Base-by-base conservation (phyloP, 2,329 filamentous ascomycete genomes). In the Sporothrix humicola region DNA sequence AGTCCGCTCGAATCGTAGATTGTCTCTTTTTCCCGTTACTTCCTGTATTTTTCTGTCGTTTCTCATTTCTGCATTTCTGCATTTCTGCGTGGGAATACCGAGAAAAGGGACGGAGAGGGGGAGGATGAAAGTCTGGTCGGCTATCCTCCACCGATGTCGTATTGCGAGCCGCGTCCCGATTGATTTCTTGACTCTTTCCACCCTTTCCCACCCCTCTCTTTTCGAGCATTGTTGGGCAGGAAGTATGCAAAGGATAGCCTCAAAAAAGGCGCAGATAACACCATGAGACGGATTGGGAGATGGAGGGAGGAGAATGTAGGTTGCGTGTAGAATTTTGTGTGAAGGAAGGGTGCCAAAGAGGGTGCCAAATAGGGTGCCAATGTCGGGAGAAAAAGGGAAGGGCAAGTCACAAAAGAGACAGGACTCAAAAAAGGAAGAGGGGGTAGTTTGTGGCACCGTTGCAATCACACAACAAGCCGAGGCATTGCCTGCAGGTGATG, bases 131-230 rank as follows among this genome's bases (percentile, higher is more conserved):
- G 15, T 63, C 8, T 63, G 59, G 59, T 44, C 37, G 59, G 2
- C 7, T 20, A 8, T 20, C 31, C 31, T 63, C 31, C 59, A 63
- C 59, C 31, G 31, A 63, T 20, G 59, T 63, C 59, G 59, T 63
- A 63, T 63, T 63, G 59, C 31, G 31, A 63, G 59, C 59, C 59
- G 59, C 59, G 59, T 63, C 17, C 31, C 58, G 58, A 61, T 42
- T 61, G 31, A 37, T 37, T 37, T 37, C 31, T 37, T n/a, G 13
- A 26, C 10, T 54, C 52, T 42, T 9, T 17, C 17, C 56, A 7
- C 26, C 26, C 31, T 17, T 23, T 17, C 5, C n/a, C n/a, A n/a
- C 7, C 52, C 52, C 20, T 61, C 9, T 61, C 10, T 37, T 42
- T 12, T 15, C 17, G 6, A 17, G 5, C 13, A 9, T 6, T 20